Conservation (phyloP, 495 filamentous ascomycete genomes). For the Durotheca rogersii region DNA sequence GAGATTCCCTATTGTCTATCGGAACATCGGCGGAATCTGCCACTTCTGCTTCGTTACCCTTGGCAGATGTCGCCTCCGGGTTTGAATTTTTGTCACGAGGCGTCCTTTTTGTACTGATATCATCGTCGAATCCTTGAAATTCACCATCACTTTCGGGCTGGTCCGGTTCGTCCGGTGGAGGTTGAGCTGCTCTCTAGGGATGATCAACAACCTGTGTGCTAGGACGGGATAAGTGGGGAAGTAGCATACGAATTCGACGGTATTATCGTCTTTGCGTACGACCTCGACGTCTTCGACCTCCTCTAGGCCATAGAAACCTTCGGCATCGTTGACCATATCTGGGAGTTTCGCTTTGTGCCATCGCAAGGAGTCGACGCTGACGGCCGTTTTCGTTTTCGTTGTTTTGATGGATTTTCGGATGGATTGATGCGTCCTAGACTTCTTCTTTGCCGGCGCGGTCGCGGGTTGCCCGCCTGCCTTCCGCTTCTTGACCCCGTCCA, state of each 20-base stretch:
- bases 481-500: conserved; percentile 47
- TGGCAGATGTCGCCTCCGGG: conserved; percentile 9
- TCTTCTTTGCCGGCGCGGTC: conserved; percentile 47
- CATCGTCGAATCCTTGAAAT: conserved; percentile 59
- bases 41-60: conserved; percentile 9
- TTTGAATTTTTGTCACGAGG: background rate
- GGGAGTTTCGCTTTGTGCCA: conserved; percentile 85
- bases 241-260: conserved; percentile 55
- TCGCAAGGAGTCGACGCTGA: conserved; percentile 63
- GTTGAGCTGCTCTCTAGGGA: conserved; percentile 18
- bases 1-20: conserved; percentile 12
- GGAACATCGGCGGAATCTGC: background rate
- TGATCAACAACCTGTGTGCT: conserved; percentile 16
- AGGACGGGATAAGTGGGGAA: background rate
- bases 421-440: conserved; percentile 41
- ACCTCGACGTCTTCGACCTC: conserved; percentile 90
- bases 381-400: conserved; percentile 37
- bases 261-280: conserved; percentile 53
- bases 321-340: conserved; percentile 86
- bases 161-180: background rate
- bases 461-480: conserved; percentile 38
- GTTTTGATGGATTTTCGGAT: conserved; percentile 13
- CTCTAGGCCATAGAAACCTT: conserved; percentile 90
- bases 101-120: conserved; percentile 2
- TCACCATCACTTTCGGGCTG: conserved; percentile 37